Evolutionary conservation across 1,139 yeast species (phyloP).

Genomic region (Hanseniaspora gamundiae): DNA sequence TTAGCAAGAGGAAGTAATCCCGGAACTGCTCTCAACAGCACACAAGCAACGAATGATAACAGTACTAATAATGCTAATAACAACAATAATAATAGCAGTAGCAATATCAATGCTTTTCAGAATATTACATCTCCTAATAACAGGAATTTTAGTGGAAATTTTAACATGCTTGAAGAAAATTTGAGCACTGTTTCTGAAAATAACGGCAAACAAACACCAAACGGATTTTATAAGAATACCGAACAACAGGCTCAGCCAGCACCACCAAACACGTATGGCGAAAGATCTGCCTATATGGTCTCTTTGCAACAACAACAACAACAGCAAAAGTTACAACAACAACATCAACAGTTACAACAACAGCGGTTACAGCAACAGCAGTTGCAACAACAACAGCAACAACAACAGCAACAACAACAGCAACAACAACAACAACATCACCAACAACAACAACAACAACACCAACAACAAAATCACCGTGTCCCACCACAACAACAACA

Average conservation of each 20-base stretch:
- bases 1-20: conserved; percentile 13
- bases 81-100: neutral
- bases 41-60: neutral
- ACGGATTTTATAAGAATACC: neutral
- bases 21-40: neutral
- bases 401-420: neutral
- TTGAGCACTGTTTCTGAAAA: too few species aligned
- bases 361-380: too few species aligned
- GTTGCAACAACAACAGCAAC: neutral
- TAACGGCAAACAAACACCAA: neutral
- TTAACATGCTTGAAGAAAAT: neutral
- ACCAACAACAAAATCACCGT: conserved; percentile 10
- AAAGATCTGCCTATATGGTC: neutral
- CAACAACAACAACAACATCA: too few species aligned
- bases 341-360: too few species aligned
- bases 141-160: too few species aligned
- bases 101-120: neutral
- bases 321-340: neutral
- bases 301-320: neutral
- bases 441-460: conserved; percentile 4
- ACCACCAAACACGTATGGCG: neutral
- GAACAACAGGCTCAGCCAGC: neutral
- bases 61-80: neutral
- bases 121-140: neutral
- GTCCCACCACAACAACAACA: conserved; percentile 9